phyloP scores from a whole-genome alignment of 1,139 yeast species.

The Diutina catenulata region DNA sequence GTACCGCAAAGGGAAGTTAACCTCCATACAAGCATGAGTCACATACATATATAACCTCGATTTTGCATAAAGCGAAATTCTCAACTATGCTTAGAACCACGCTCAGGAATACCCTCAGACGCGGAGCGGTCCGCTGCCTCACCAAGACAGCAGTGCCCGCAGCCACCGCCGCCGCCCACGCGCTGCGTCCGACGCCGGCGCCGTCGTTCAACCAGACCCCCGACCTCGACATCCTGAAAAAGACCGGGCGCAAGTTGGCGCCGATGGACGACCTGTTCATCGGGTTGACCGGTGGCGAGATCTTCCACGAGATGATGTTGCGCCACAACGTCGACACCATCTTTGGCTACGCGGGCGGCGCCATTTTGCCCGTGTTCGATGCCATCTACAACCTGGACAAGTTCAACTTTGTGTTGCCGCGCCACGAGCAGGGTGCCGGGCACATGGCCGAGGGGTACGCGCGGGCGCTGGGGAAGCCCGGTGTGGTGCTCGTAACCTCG shows the following conservation, averaged over 20 bases:
- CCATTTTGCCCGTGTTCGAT: constrained; percentile 93
- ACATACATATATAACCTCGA: too few species aligned
- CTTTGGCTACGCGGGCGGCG: constrained; percentile 97
- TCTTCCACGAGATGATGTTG: constrained; percentile 97
- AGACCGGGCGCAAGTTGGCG: too few species aligned
- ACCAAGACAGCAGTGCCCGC: too few species aligned
- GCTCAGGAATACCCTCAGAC: too few species aligned
- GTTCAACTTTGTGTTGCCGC: constrained; percentile 83
- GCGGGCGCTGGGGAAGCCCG: constrained; percentile 91
- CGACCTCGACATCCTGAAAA: constrained; percentile 2
- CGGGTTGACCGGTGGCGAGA: constrained; percentile 94
- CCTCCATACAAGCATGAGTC: too few species aligned
- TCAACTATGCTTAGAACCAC: too few species aligned
- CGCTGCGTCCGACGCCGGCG: constrained; percentile 1
- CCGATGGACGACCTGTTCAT: constrained; percentile 86
- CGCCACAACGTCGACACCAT: constrained; percentile 92
- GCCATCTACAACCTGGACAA: constrained; percentile 88
- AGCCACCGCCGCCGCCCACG: constrained; percentile 4
- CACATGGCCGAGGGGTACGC: constrained; percentile 99
- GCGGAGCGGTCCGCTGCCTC: too few species aligned
- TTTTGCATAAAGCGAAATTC: too few species aligned
- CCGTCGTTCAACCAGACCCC: neutral
- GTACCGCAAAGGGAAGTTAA: too few species aligned
- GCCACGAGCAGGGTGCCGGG: constrained; percentile 99
- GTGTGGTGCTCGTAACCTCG: constrained; percentile 93